phyloP scores from a whole-genome alignment of 2,329 filamentous ascomycete species.

The Kalmusia sp. region DNA sequence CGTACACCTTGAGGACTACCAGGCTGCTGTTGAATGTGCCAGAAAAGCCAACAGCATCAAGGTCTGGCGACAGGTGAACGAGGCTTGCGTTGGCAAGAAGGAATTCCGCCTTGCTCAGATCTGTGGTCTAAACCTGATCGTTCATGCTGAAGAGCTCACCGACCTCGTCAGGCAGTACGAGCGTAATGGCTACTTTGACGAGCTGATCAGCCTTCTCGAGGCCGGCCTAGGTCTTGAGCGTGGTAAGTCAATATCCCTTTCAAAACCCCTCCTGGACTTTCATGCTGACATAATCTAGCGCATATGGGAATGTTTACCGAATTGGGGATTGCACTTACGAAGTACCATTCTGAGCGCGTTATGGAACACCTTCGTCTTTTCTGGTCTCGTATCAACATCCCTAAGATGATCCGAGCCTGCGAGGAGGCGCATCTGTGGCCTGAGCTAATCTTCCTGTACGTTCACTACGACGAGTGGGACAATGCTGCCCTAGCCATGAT shows the following conservation, averaged over 20 bases:
- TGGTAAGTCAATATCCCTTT: slow-evolving; percentile 1
- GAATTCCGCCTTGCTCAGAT: slow-evolving; percentile 99
- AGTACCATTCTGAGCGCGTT: slow-evolving; percentile 92
- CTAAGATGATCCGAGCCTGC: slow-evolving; percentile 91
- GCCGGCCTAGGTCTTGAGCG: slow-evolving; percentile 92
- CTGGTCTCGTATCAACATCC: slow-evolving; percentile 97
- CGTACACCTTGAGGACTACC: slow-evolving; percentile 96
- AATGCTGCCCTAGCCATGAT: slow-evolving; percentile 97
- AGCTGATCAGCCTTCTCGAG: slow-evolving; percentile 92
- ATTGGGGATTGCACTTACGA: slow-evolving; percentile 88
- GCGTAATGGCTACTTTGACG: slow-evolving; percentile 95
- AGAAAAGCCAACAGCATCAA: slow-evolving; percentile 99
- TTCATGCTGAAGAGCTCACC: slow-evolving; percentile 94
- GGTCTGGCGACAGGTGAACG: slow-evolving; percentile 98
- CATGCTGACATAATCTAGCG: slow-evolving; percentile 6
- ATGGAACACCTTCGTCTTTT: slow-evolving; percentile 99
- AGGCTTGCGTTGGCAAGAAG: slow-evolving; percentile 95
- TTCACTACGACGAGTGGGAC: slow-evolving; percentile 98
- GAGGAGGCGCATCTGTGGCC: slow-evolving; percentile 97
- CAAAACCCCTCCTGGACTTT: neutral
- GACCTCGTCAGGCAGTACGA: slow-evolving; percentile 97
- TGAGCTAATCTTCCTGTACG: slow-evolving; percentile 96
- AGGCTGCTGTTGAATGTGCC: slow-evolving; percentile 95
- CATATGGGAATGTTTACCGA: slow-evolving; percentile 99
- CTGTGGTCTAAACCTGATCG: slow-evolving; percentile 96